Conservation (phyloP, 441 rosid genomes). For the Viola pubescens region DNA sequence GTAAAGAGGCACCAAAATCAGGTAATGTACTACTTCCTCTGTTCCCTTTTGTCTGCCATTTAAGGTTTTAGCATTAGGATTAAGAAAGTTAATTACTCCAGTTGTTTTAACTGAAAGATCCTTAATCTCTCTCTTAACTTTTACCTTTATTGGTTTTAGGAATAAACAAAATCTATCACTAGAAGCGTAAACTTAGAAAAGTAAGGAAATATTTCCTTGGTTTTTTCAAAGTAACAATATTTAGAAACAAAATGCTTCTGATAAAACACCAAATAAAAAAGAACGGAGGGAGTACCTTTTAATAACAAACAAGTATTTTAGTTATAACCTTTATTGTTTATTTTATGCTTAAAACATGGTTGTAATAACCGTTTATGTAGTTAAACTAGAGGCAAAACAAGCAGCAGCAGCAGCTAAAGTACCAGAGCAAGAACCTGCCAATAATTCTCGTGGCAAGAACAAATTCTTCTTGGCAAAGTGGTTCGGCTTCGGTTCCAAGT, state of each 20-base stretch:
- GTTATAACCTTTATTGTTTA: neutral
- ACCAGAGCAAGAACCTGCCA: constrained; percentile 13
- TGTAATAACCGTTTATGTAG: neutral
- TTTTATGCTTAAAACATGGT: neutral
- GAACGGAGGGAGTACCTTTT: neutral
- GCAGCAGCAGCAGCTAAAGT: constrained; percentile 18
- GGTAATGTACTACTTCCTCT: constrained; percentile 17
- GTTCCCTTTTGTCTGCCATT: neutral
- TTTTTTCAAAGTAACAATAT: no score
- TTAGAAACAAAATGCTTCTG: no score
- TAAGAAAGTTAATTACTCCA: no score
- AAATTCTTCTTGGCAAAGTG: constrained; percentile 49
- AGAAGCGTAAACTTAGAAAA: no score
- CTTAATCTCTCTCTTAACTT: neutral
- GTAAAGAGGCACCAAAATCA: constrained; percentile 25
- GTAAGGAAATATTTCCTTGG: no score
- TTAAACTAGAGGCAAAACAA: constrained; percentile 27
- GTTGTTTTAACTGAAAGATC: neutral
- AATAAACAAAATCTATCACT: neutral
- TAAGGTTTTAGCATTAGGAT: neutral
- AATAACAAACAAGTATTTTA: neutral
- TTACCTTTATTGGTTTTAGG: neutral
- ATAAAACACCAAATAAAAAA: no score
- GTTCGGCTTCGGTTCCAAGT: constrained; percentile 53
- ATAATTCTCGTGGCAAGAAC: constrained; percentile 36